Evolutionary conservation across 176 grass and related monocot genomes (phyloP), one percentile per base, ranked within the genome.

Genomic region (Rhipidocladum racemiflorum): DNA sequence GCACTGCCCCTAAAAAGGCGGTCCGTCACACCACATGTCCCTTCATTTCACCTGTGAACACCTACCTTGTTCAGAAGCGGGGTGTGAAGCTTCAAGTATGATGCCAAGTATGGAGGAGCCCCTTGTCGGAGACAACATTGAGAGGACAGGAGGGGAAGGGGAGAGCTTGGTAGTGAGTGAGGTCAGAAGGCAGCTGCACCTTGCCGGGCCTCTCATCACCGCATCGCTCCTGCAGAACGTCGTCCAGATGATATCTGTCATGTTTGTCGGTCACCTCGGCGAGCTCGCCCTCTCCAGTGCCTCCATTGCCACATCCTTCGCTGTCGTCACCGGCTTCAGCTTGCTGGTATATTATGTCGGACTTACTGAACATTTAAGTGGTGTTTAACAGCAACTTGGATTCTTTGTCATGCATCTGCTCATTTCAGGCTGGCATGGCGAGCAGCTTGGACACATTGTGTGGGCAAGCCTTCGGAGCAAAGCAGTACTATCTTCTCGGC

Each of bases 381-480:
- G 48, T 13, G 3, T 25, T 57, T 27, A 44, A 44, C 68, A 78
- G 7, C 35, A 78, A n/a, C n/a, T n/a, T n/a, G 44, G 43, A 48
- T 40, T 28, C 2, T 49, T 34, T 74, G 8, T 61, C 60, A 9
- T 3, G 17, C n/a, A 55, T 56, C 54, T 61, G 28, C n/a, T 65
- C n/a, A 49, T 74, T 59, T 72, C 39, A 85, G 82, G 35, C 42
- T 30, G 87, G 87, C 82, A 89, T 89, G 87, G 63, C 87, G 9
- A 89, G 81, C 42, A 85, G 87, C 70, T 74, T 89, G 82, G 87
- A 89, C 62, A 89, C 87, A 20, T 62, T 97, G 15, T 97, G 91
- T 34, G 94, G 94, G 23, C 91, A 97, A 85, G 84, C 88, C 40
- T 93, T 80, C 13, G 94, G 94, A 30, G 94, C 94, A 10, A 97